A percentile compares a stretch with the other conserved stretches of the same genome.
phyloP scores from a whole-genome alignment of 345 rosid species.

The Limnanthes douglasii region DNA sequence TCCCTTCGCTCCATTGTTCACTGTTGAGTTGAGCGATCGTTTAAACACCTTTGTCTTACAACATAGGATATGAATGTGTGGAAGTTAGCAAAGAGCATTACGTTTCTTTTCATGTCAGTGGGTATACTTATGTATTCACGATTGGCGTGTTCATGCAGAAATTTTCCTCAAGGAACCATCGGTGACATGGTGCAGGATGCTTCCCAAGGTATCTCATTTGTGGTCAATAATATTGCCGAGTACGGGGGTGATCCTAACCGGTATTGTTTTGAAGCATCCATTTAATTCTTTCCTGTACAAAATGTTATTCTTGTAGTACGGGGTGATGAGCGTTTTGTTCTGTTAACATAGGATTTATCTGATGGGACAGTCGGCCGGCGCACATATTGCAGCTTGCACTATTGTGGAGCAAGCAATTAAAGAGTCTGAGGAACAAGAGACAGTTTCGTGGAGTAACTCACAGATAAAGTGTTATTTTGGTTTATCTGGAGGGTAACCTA shows the following conservation, averaged over 20 bases:
- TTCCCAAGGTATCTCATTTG: constrained; percentile 79
- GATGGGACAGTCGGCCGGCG: constrained; percentile 99
- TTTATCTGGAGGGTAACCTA: constrained; percentile 80
- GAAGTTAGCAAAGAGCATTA: background rate
- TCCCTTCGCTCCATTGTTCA: too few species aligned
- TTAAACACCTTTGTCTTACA: background rate
- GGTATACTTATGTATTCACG: constrained; percentile 3
- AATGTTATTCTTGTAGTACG: constrained; percentile 5
- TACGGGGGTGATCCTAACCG: constrained; percentile 92
- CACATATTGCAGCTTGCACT: constrained; percentile 87
- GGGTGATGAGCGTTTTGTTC: constrained; percentile 7
- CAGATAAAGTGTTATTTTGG: constrained; percentile 85
- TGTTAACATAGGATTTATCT: constrained; percentile 70
- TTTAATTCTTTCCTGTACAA: constrained; percentile 1
- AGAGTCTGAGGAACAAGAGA: constrained; percentile 66
- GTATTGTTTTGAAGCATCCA: constrained; percentile 16
- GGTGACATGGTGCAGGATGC: constrained; percentile 88
- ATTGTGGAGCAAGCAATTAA: constrained; percentile 85
- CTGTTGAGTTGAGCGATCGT: background rate
- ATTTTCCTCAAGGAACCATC: constrained; percentile 92
- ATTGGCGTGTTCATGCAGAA: constrained; percentile 31
- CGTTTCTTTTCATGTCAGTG: background rate
- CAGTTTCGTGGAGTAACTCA: constrained; percentile 67
- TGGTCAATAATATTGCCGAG: constrained; percentile 63
- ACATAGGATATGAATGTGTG: background rate